Base-by-base conservation (phyloP, 140 eudicot genomes). In the Oenanthe javanica region DNA sequence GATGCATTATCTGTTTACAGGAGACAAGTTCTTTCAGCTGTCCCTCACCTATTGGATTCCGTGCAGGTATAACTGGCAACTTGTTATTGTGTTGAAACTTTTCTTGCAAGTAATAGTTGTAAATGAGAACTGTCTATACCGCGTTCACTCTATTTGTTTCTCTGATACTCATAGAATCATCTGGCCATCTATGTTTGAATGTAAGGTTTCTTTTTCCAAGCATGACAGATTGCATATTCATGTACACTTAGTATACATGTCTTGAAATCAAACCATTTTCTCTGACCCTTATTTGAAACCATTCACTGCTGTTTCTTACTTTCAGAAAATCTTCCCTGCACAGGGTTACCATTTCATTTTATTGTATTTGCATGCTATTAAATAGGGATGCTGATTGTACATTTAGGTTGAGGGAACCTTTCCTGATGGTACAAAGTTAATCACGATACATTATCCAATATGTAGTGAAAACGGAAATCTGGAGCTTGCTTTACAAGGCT, bases 1-100 rank as follows among this genome's bases (percentile, higher is more conserved):
- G 69, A 64, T 48, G 46, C 81, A 46, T 52, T 81, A 69, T 87
- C 55, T 59, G 79, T 86, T 84, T 77, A 83, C 93, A 92, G 99
- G 97, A 89, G 97, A 81, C 99, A 95, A 79, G 99, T 95, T 83
- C 99, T 95, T 89, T 91, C 97, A 19, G 82, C 96, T 61, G 99
- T 95, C 81, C 97, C 96, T 77, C 87, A 90, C 86, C 93, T 95
- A 51, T 55, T 95, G 91, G 85, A 95, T 78, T 79, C 93, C 67
- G 97, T 95, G 72, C 99, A 95, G 99, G 99, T 95, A 84, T 11
- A 70, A 70, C 55, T 81, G 61, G n/a, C 74, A 31, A 70, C 5
- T 70, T 70, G 43, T 2, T 72, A 72, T 79, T 51, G 72, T 54
- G 79, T 59, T 71, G 48, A 81, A 78, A 46, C 57, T 45, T 80